These are phyloP conservation scores for Pilobolus umbonatus DNA, from an alignment of 192 early-diverging fungal genomes.

Conservation along the genomic window DNA sequence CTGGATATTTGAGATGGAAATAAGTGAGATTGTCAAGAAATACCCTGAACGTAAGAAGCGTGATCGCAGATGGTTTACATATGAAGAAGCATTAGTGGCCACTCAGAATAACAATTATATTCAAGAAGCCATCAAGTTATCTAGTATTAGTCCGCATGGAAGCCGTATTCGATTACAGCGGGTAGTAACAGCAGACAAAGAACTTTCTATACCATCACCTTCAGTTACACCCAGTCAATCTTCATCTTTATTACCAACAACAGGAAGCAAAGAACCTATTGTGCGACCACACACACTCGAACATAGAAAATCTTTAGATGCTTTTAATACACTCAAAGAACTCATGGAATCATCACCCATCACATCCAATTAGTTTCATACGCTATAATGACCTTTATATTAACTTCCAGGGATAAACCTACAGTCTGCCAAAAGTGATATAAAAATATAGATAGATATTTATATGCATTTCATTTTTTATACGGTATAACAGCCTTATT, in stretches of 20 bases:
- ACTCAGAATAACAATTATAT: conserved; percentile 21
- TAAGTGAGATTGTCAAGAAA: conserved; percentile 40
- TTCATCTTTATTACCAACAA: neutral
- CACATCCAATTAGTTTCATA: too few species aligned
- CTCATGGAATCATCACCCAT: neutral
- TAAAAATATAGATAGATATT: too few species aligned
- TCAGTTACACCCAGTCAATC: neutral
- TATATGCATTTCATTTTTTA: too few species aligned
- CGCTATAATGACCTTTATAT: too few species aligned
- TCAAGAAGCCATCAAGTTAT: conserved; percentile 22
- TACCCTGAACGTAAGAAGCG: conserved; percentile 49
- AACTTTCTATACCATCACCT: neutral
- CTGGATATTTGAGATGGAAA: conserved; percentile 52
- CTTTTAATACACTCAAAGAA: conserved; percentile 4
- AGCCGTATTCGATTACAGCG: neutral
- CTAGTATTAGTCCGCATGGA: conserved; percentile 13
- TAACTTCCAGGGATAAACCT: too few species aligned
- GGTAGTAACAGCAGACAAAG: neutral
- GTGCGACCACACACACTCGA: neutral
- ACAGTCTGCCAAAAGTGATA: too few species aligned
- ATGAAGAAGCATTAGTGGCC: conserved; percentile 26
- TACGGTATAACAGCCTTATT: too few species aligned
- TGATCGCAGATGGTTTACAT: conserved; percentile 32
- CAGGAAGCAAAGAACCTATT: neutral
- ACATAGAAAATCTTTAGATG: neutral